Evolutionary conservation across 176 grass and related monocot species (phyloP), one percentile per base, ranked within the genome.

Genomic region (Themeda triandra): DNA sequence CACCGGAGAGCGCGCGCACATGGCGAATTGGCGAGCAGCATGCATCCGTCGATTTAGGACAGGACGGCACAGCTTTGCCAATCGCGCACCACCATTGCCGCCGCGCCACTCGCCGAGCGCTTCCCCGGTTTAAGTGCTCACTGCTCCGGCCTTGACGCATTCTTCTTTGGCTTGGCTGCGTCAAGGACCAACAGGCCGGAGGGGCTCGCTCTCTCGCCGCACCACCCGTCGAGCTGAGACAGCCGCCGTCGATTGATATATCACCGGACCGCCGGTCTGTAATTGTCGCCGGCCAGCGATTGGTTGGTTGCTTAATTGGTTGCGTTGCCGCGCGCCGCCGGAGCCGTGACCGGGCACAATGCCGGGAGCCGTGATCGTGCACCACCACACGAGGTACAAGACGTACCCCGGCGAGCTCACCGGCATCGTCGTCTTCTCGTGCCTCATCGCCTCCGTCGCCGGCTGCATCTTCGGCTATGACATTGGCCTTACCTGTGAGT

Each of bases 381-480:
- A 91, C 76, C 88, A 90, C 88, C 84, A 87, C 6, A 56, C 37
- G 4, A 83, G 80, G 85, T 33, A 87, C 84, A 90, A 90, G 84
- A 87, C 84, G 24, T 87, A 91, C 89, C 89, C 89, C 19, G 80
- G 89, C 60, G 80, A 91, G 31, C 39, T 91, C 69, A 91, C 89
- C 48, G 80, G 84, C 39, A 75, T 80, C 76, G 80, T 87, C 80
- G 31, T 91, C 89, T 83, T 84, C 85, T 45, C 84, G 29, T 87
- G 89, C 51, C 40, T 91, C 80, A 49, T 91, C 69, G 89, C 89
- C 69, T 91, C 85, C 32, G 68, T 86, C 80, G 85, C 85, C 29
- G 89, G 85, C 31, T 86, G 84, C 89, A 87, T 84, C 69, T 91
- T 91, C 80, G 89, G 89, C 69, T 91, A 91, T 18, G 89, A 91